Percentiles rank a stretch among this genome's conserved stretches.
phyloP scores from a whole-genome alignment of 352 stramenopile genomes.

The Pythium apleroticum region DNA sequence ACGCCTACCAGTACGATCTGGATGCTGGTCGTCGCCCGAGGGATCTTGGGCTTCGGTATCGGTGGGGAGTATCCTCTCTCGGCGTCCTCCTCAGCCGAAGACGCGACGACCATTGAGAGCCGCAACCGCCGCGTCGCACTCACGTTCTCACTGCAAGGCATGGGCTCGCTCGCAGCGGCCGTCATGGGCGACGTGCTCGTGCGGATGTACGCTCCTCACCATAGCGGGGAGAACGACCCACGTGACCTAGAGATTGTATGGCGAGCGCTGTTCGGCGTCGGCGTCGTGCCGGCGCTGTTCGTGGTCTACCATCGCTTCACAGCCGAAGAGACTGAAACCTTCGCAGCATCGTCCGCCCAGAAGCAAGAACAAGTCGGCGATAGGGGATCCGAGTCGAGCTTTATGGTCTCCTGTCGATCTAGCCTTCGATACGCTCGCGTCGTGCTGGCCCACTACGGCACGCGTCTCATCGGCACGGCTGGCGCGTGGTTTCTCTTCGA shows the following conservation, averaged over 20 bases:
- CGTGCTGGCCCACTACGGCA: conserved; percentile 52
- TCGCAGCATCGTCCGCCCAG: conserved; percentile 31
- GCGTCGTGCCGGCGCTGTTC: conserved; percentile 55
- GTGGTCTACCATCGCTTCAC: conserved; percentile 67
- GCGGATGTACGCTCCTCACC: conserved; percentile 39
- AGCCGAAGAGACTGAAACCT: conserved; percentile 58
- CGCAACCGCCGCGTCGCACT: conserved; percentile 52
- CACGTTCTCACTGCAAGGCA: conserved; percentile 66
- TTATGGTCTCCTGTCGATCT: not conserved
- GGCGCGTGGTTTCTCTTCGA: conserved; percentile 88
- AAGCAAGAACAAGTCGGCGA: not conserved
- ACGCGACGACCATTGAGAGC: conserved; percentile 42
- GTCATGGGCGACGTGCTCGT: conserved; percentile 68
- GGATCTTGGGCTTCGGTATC: conserved; percentile 67
- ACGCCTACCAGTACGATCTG: conserved; percentile 43
- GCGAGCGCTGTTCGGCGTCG: conserved; percentile 63
- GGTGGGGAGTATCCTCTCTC: conserved; percentile 57
- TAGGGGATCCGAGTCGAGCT: not conserved
- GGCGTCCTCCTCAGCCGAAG: conserved; percentile 50
- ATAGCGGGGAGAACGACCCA: conserved; percentile 37
- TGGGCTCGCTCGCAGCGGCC: conserved; percentile 50
- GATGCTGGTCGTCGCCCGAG: conserved; percentile 57
- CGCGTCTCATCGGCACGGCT: conserved; percentile 58
- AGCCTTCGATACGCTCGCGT: conserved; percentile 25
- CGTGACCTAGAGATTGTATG: conserved; percentile 60